These are phyloP conservation scores for Aureobasidium sp. DNA, from an alignment of 2,329 filamentous ascomycete genomes.

Conservation along the genomic window DNA sequence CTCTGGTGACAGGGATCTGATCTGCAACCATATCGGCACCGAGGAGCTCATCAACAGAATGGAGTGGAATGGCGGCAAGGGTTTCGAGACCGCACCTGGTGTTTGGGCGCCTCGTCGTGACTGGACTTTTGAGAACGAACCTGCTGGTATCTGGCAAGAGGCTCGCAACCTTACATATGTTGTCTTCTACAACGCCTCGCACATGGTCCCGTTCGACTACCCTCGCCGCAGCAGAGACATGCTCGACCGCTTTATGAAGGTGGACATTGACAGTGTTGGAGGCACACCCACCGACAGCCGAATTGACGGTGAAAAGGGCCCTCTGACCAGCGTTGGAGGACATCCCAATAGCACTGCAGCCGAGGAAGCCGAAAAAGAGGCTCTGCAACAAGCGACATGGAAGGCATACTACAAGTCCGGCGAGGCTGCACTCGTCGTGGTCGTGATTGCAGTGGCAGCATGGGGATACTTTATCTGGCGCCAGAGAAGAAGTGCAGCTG, in stretches of 20 bases:
- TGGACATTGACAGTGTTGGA: slow-evolving; percentile 84
- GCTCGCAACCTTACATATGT: slow-evolving; percentile 94
- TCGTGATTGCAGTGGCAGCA: slow-evolving; percentile 60
- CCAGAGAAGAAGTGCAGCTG: slow-evolving; percentile 40
- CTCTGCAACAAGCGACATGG: slow-evolving; percentile 77
- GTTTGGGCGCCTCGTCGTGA: slow-evolving; percentile 86
- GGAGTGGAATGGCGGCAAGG: slow-evolving; percentile 83
- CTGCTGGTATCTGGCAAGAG: slow-evolving; percentile 86
- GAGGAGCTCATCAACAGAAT: slow-evolving; percentile 85
- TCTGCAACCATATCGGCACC: slow-evolving; percentile 95
- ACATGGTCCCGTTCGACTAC: slow-evolving; percentile 97
- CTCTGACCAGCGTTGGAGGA: slow-evolving; percentile 67
- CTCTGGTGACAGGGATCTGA: slow-evolving; percentile 86
- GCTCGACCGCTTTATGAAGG: slow-evolving; percentile 91
- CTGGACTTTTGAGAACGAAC: slow-evolving; percentile 86
- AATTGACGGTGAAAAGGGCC: slow-evolving; percentile 78
- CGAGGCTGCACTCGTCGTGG: slow-evolving; percentile 74
- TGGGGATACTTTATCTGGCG: slow-evolving; percentile 68
- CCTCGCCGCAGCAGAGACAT: slow-evolving; percentile 83
- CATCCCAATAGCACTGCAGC: slow-evolving; percentile 59
- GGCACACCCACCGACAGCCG: slow-evolving; percentile 68
- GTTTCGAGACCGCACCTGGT: slow-evolving; percentile 79
- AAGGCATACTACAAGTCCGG: slow-evolving; percentile 81
- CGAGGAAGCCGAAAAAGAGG: slow-evolving; percentile 57
- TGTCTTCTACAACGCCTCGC: slow-evolving; percentile 87